A percentile compares a stretch with the other conserved stretches of the same genome.
phyloP scores from a whole-genome alignment of 805 yeast species.

The Suhomyces faveliae region DNA sequence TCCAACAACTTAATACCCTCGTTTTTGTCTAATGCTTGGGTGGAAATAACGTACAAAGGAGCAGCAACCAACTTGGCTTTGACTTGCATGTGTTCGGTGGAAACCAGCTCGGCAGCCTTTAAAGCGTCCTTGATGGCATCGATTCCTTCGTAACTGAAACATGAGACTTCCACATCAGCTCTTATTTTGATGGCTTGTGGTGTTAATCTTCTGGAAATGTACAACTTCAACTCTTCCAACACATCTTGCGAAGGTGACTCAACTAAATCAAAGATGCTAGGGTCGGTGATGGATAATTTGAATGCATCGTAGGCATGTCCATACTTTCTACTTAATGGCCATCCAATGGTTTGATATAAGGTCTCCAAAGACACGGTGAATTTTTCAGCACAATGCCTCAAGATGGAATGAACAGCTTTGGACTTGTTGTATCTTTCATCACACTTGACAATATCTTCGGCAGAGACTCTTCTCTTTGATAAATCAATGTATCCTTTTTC shows the following conservation, averaged over 20 bases:
- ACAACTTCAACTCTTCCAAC: slow-evolving; percentile 78
- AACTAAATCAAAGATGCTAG: slow-evolving; percentile 79
- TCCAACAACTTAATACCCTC: slow-evolving; percentile 80
- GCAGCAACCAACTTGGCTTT: slow-evolving; percentile 97
- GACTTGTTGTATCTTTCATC: slow-evolving; percentile 97
- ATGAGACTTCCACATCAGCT: slow-evolving; percentile 97
- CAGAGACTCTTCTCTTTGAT: slow-evolving; percentile 95
- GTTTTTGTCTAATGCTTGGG: slow-evolving; percentile 88
- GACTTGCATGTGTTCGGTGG: slow-evolving; percentile 83
- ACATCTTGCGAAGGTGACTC: slow-evolving; percentile 70
- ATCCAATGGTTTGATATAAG: slow-evolving; percentile 85
- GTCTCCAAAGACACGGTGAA: slow-evolving; percentile 83
- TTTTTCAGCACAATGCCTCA: slow-evolving; percentile 98
- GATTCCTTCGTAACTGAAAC: slow-evolving; percentile 96
- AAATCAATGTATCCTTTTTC: slow-evolving; percentile 98
- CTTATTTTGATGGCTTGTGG: slow-evolving; percentile 98
- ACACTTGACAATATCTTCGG: slow-evolving; percentile 95
- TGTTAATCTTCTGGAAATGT: slow-evolving; percentile 90
- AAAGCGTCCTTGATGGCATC: slow-evolving; percentile 93
- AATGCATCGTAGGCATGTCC: slow-evolving; percentile 98
- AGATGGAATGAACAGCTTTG: slow-evolving; percentile 96
- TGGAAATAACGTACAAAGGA: slow-evolving; percentile 89
- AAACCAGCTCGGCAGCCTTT: slow-evolving; percentile 76
- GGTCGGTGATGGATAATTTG: slow-evolving; percentile 91
- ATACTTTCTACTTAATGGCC: slow-evolving; percentile 94